A percentile compares a stretch with the other conserved stretches of the same genome.
phyloP scores from a whole-genome alignment of 805 yeast genomes.

The Candida nanaspora region DNA sequence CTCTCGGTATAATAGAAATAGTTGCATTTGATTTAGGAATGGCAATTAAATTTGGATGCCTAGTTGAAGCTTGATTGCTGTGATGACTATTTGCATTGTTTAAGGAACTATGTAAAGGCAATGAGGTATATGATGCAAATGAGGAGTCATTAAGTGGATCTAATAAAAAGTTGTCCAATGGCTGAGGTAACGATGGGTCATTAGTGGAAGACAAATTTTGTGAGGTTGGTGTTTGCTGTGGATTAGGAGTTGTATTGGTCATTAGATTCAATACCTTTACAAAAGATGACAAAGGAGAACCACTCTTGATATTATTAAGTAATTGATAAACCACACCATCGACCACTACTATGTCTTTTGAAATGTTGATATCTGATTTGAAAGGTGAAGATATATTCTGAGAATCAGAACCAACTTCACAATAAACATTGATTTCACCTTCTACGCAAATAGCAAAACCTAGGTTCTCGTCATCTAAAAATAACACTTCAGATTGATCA shows the following conservation, averaged over 20 bases:
- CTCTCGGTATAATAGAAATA: constrained; percentile 85
- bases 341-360: constrained; percentile 36
- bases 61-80: background rate
- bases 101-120: background rate
- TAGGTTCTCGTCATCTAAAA: constrained; percentile 55
- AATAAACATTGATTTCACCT: constrained; percentile 77
- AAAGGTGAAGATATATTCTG: constrained; percentile 11
- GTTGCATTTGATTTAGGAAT: constrained; percentile 72
- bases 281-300: constrained; percentile 79
- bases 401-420: constrained; percentile 36
- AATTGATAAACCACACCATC: constrained; percentile 63
- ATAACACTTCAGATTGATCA: constrained; percentile 67
- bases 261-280: constrained; percentile 74
- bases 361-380: constrained; percentile 24
- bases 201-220: background rate
- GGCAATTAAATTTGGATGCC: constrained; percentile 44
- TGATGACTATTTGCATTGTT: background rate
- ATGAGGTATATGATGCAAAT: background rate
- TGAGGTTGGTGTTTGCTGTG: background rate
- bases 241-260: constrained; percentile 21
- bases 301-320: constrained; percentile 73
- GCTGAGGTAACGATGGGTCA: background rate
- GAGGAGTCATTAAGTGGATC: background rate
- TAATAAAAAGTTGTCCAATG: background rate
- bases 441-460: constrained; percentile 93